Evolutionary conservation across 371 early-diverging fungal species (phyloP).

Genomic region (Lichtheimia hyalospora): DNA sequence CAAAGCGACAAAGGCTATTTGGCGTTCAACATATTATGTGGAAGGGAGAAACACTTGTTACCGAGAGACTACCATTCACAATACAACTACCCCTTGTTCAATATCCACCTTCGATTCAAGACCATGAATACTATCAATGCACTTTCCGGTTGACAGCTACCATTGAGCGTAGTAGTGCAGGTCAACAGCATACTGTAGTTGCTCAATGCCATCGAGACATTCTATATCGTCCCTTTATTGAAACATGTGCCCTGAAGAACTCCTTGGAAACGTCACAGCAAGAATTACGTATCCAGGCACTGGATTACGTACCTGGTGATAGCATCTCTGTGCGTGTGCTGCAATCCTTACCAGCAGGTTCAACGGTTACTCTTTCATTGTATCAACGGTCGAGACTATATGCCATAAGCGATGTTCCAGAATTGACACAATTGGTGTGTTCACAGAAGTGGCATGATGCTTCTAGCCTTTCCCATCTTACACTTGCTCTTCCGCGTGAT

Average conservation of each 20-base stretch:
- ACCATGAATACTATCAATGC: conserved; percentile 23
- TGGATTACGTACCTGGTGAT: conserved; percentile 34
- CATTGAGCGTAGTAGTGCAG: conserved; percentile 11
- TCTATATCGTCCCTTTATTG: conserved; percentile 29
- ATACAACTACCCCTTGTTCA: conserved; percentile 43
- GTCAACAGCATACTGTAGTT: no score
- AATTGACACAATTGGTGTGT: conserved; percentile 3
- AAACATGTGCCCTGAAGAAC: conserved; percentile 25
- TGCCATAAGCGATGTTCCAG: background rate
- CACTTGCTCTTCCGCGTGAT: background rate
- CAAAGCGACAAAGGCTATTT: background rate
- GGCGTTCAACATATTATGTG: background rate
- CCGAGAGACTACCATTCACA: conserved; percentile 25
- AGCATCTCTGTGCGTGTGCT: conserved; percentile 7
- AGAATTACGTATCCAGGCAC: conserved; percentile 15
- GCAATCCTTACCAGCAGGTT: background rate
- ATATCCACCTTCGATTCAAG: conserved; percentile 33
- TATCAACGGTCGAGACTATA: conserved; percentile 8
- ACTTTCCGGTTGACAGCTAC: conserved; percentile 30
- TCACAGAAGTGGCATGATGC: background rate
- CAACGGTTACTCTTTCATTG: background rate
- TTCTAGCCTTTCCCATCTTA: no score
- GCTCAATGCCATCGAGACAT: conserved; percentile 6
- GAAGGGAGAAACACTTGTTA: conserved; percentile 5
- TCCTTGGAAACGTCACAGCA: conserved; percentile 7